Percentiles rank a stretch among this genome's conserved stretches.
These are phyloP conservation scores for Micromonas commoda DNA, from an alignment of 139 green algal species.

Conservation along the genomic window DNA sequence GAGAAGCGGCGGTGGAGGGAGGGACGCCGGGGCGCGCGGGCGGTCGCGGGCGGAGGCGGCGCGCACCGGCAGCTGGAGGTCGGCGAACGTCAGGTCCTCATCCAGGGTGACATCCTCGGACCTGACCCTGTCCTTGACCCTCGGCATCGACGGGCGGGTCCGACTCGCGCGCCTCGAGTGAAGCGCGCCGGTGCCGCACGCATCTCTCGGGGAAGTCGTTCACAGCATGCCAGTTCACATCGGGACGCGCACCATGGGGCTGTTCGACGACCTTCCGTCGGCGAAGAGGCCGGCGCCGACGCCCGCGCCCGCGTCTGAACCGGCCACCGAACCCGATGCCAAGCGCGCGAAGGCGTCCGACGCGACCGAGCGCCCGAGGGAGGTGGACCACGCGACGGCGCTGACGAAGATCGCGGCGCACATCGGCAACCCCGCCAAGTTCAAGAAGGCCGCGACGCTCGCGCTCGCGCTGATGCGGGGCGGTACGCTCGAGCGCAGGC, in stretches of 20 bases:
- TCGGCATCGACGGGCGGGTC: too few relatives aligned
- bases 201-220: too few relatives aligned
- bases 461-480: background rate
- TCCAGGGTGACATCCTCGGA: background rate
- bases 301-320: background rate
- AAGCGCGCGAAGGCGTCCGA: background rate
- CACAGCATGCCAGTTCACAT: background rate
- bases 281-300: background rate
- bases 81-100: background rate
- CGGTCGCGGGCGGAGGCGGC: background rate
- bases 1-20: too few relatives aligned
- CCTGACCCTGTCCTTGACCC: background rate
- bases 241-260: background rate
- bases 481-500: background rate
- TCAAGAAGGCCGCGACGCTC: background rate
- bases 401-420: background rate
- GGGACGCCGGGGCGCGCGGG: too few relatives aligned
- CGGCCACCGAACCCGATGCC: background rate
- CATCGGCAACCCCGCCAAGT: background rate
- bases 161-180: too few relatives aligned
- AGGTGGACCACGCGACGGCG: background rate
- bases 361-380: background rate
- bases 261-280: constrained; percentile 2
- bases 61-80: background rate
- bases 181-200: too few relatives aligned